phyloP scores from a whole-genome alignment of 352 stramenopile genomes.

The Phytophthora palmivora region DNA sequence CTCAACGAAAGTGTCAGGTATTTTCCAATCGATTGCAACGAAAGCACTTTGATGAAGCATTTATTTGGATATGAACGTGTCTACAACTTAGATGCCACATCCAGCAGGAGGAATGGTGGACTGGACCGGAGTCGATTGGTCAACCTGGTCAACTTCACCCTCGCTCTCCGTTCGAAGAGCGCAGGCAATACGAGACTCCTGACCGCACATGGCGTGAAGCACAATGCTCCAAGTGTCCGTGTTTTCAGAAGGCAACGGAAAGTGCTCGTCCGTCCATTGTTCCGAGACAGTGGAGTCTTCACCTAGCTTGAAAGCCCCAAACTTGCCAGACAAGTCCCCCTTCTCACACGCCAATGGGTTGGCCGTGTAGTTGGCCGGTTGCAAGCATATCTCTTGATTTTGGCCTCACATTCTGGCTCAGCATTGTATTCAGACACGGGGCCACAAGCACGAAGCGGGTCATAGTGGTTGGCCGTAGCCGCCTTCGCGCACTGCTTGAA shows the following conservation, averaged over 20 bases:
- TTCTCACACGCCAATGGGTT: slow-evolving; percentile 56
- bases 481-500: slow-evolving; percentile 51
- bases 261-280: slow-evolving; percentile 56
- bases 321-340: slow-evolving; percentile 66
- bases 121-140: slow-evolving; percentile 24
- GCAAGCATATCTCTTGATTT: slow-evolving; percentile 49
- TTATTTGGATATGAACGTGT: neutral
- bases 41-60: slow-evolving; percentile 7
- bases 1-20: neutral
- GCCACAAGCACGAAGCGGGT: slow-evolving; percentile 53
- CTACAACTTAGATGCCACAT: slow-evolving; percentile 11
- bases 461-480: slow-evolving; percentile 57
- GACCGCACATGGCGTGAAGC: slow-evolving; percentile 62
- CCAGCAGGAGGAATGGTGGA: slow-evolving; percentile 9
- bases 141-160: slow-evolving; percentile 12
- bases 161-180: slow-evolving; percentile 26
- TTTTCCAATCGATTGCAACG: slow-evolving; percentile 20
- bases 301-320: slow-evolving; percentile 43
- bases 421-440: slow-evolving; percentile 50
- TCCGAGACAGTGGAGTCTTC: slow-evolving; percentile 25
- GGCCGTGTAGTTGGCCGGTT: slow-evolving; percentile 43
- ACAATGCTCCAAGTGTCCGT: slow-evolving; percentile 66
- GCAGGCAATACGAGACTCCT: slow-evolving; percentile 53
- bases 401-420: slow-evolving; percentile 31
- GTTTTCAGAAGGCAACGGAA: slow-evolving; percentile 46